A percentile compares a stretch with the other conserved stretches of the same genome.
These are phyloP conservation scores for Capniomyces stellatus DNA, from an alignment of 371 early-diverging fungal species.

Conservation along the genomic window DNA sequence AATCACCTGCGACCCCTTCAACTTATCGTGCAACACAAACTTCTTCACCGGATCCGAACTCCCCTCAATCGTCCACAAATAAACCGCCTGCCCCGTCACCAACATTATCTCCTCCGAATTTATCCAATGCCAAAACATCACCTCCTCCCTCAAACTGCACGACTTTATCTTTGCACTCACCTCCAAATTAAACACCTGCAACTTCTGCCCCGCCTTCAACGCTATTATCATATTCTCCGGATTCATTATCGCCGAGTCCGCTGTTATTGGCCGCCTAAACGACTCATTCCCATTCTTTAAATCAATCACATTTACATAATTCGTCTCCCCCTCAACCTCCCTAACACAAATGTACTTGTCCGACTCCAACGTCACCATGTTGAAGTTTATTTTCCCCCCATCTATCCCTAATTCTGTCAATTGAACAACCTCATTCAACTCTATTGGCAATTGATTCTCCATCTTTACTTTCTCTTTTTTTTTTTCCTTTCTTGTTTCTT, in stretches of 20 bases:
- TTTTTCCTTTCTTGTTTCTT: neutral
- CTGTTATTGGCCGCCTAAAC: slow-evolving; percentile 82
- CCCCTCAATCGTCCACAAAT: slow-evolving; percentile 94
- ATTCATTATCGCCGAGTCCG: slow-evolving; percentile 97
- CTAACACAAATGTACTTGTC: slow-evolving; percentile 94
- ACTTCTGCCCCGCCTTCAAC: slow-evolving; percentile 76
- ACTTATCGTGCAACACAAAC: slow-evolving; percentile 76
- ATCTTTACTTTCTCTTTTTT: neutral
- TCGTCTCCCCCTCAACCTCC: slow-evolving; percentile 67
- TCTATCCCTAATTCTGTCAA: slow-evolving; percentile 81
- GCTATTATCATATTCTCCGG: slow-evolving; percentile 85
- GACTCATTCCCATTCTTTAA: slow-evolving; percentile 50
- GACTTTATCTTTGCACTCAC: slow-evolving; percentile 86
- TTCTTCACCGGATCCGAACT: slow-evolving; percentile 66
- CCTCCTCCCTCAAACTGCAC: slow-evolving; percentile 78
- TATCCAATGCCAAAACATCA: slow-evolving; percentile 95
- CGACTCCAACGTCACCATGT: slow-evolving; percentile 92
- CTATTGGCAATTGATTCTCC: slow-evolving; percentile 4
- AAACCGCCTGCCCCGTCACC: slow-evolving; percentile 74
- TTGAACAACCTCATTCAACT: slow-evolving; percentile 26
- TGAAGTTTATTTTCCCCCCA: slow-evolving; percentile 82
- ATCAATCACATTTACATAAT: slow-evolving; percentile 88
- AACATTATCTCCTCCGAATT: slow-evolving; percentile 71
- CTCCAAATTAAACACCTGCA: slow-evolving; percentile 95
- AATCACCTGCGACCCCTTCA: slow-evolving; percentile 82